phyloP scores from a whole-genome alignment of 208 protist genomes.

The Trypanosoma brucei region DNA sequence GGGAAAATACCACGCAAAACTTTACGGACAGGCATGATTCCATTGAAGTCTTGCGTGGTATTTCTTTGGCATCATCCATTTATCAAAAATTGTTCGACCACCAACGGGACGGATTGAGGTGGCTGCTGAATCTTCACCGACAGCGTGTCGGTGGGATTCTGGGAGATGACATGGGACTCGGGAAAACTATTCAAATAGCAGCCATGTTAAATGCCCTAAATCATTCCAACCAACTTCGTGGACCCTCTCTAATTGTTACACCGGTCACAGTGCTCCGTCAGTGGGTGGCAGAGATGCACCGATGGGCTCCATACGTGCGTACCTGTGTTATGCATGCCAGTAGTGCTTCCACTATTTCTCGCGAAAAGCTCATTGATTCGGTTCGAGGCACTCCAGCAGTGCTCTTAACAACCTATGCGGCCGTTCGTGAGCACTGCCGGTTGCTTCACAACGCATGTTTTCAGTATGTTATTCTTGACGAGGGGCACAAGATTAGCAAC shows the following conservation, averaged over 20 bases:
- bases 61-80: constrained; percentile 37
- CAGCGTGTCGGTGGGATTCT: constrained; percentile 92
- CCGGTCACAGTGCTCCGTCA: constrained; percentile 92
- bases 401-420: constrained; percentile 93
- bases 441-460: constrained; percentile 68
- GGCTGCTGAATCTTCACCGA: constrained; percentile 93
- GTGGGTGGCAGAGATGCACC: constrained; percentile 94
- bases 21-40: constrained; percentile 19
- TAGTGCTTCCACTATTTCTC: constrained; percentile 25
- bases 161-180: constrained; percentile 95
- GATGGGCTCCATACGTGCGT: constrained; percentile 88
- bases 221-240: constrained; percentile 54
- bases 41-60: constrained; percentile 30
- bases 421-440: constrained; percentile 60
- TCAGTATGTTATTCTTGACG: constrained; percentile 96
- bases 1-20: neutral
- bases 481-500: constrained; percentile 97
- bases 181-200: constrained; percentile 96
- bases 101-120: constrained; percentile 92
- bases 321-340: constrained; percentile 86
- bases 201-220: constrained; percentile 88
- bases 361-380: constrained; percentile 45
- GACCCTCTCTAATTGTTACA: constrained; percentile 89
- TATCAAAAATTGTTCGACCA: constrained; percentile 89
- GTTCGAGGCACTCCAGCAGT: constrained; percentile 63